These are phyloP conservation scores for Chrysochromulina tobinii DNA, from an alignment of 78 protist genomes.

Conservation along the genomic window DNA sequence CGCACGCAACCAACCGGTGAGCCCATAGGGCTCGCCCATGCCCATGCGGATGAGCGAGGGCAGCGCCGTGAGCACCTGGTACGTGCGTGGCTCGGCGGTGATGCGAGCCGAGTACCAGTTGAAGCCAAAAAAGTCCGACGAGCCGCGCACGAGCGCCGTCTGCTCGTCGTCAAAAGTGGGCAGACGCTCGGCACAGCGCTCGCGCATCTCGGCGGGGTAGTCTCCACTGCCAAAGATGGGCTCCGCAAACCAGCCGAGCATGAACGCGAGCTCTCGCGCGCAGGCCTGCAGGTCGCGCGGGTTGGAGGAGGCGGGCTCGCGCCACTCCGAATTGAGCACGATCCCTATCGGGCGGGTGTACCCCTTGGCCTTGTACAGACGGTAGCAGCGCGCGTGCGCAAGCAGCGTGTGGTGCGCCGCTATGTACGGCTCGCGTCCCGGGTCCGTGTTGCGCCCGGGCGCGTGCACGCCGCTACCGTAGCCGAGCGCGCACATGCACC, in stretches of 20 bases:
- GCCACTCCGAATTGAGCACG: conserved; percentile 27
- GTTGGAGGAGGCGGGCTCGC: conserved; percentile 18
- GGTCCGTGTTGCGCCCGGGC: not conserved
- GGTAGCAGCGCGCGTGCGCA: conserved; percentile 27
- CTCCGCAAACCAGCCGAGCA: conserved; percentile 56
- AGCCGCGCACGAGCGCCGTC: not conserved
- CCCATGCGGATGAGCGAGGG: too few relatives aligned
- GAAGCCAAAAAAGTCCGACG: conserved; percentile 65
- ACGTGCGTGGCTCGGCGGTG: too few relatives aligned
- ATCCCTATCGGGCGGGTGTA: conserved; percentile 43
- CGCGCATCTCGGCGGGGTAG: conserved; percentile 60
- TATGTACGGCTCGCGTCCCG: not conserved
- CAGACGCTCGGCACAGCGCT: conserved; percentile 32
- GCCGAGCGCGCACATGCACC: conserved; percentile 22
- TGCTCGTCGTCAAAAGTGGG: conserved; percentile 39
- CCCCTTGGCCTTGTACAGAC: not conserved
- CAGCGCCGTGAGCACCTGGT: not conserved
- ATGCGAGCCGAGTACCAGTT: conserved; percentile 48
- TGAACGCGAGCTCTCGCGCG: conserved; percentile 34
- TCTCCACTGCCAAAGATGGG: conserved; percentile 52
- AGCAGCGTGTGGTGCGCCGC: conserved; percentile 47
- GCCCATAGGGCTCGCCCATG: too few relatives aligned
- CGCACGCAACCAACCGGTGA: too few relatives aligned
- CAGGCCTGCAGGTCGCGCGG: conserved; percentile 52
- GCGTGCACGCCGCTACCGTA: not conserved